Evolutionary conservation across 495 filamentous ascomycete species (phyloP), one percentile per base, ranked within the genome.

Genomic region (Penicillium paxilli): DNA sequence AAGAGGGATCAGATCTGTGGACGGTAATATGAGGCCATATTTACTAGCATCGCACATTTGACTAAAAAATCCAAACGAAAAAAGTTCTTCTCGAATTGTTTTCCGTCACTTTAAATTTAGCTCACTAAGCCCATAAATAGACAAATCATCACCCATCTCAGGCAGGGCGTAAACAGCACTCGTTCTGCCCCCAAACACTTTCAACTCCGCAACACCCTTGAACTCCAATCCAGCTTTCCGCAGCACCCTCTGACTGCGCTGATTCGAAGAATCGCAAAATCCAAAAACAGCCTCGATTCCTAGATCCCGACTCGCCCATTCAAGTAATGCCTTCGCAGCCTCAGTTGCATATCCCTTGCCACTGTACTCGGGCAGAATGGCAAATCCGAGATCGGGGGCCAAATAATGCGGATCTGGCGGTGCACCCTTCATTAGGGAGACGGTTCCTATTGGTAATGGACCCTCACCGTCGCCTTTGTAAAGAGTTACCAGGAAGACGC

Each of bases 281-380:
- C 62, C 57, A 54, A 63, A 63, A 2, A 46, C 49, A 40, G 11
- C 30, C 12, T 60, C 44, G 7, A 69, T 45, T 0, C 64, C 65
- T 14, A 51, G 47, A 7, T 61, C 59, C 17, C 14, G 25, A 21
- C 45, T 57, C 2, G 63, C 59, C 33, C 63, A 75, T 5, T 65
- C 59, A 16, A 77, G 32, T 6, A 74, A 2, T 7, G 33, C 68
- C 11, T 52, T 59, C 20, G 55, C 60, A 0, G 69, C 74, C 54
- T 77, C 74, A 16, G 68, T 66, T 6, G 71, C 64, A 55, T 73
- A 75, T 2, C 74, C 74, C 52, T 67, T 72, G 2, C 68, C 59
- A 54, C 59, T 63, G 8, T 73, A 49, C 44, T 58, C 57, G 0
- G 65, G 61, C 20, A 75, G 25, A 11, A 74, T 61, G 3, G 60